A percentile compares a stretch with the other conserved stretches of the same genome.
phyloP scores from a whole-genome alignment of 352 stramenopile species.

The Phytopythium sindhum region DNA sequence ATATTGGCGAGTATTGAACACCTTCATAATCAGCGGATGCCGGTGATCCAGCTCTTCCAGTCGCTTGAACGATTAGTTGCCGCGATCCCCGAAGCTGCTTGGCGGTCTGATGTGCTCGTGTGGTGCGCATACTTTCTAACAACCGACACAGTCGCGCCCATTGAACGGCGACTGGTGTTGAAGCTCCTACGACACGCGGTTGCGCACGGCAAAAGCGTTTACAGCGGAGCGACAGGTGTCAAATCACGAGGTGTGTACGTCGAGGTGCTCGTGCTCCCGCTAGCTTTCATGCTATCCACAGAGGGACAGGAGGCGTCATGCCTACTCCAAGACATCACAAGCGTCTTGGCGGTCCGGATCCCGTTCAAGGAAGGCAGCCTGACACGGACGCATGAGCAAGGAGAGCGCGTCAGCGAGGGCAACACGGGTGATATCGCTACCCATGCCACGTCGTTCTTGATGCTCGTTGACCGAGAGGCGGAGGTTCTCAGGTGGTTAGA shows the following conservation, averaged over 20 bases:
- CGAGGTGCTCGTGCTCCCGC: constrained; percentile 51
- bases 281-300: constrained; percentile 41
- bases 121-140: constrained; percentile 37
- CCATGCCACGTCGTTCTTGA: constrained; percentile 32
- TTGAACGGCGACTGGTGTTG: constrained; percentile 51
- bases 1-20: constrained; percentile 21
- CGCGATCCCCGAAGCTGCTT: constrained; percentile 21
- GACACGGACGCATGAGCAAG: neutral
- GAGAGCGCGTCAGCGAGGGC: constrained; percentile 9
- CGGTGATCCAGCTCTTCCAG: constrained; percentile 44
- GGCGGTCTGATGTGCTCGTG: constrained; percentile 34
- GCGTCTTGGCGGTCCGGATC: constrained; percentile 18
- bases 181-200: constrained; percentile 25
- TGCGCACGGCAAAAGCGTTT: constrained; percentile 14
- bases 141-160: constrained; percentile 14
- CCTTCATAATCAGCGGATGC: constrained; percentile 24
- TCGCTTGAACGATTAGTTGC: constrained; percentile 30
- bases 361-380: constrained; percentile 10
- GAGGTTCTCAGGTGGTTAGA: constrained; percentile 30
- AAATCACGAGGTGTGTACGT: constrained; percentile 37
- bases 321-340: constrained; percentile 37
- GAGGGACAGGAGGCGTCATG: constrained; percentile 23
- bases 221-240: neutral
- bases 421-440: constrained; percentile 15
- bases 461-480: constrained; percentile 20